Evolutionary conservation across 164 flowering plant genomes (phyloP).

Genomic region (Vitis labrusca): DNA sequence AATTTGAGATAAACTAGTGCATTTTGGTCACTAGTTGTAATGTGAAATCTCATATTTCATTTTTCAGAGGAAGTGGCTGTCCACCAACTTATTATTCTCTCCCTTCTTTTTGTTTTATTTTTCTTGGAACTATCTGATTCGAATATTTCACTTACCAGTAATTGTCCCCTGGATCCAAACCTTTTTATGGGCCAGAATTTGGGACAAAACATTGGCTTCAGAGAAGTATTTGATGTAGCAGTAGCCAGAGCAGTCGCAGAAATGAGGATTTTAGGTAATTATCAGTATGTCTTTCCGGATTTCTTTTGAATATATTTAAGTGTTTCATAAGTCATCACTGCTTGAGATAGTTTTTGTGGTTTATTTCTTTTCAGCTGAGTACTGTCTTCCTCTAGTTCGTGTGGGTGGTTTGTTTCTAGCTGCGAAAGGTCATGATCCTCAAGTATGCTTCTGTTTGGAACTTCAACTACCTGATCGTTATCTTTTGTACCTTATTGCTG

Average conservation of each 20-base stretch:
- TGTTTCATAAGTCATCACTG: not conserved
- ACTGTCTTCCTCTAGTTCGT: slow-evolving; percentile 87
- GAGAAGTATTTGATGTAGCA: slow-evolving; percentile 88
- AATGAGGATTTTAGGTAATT: slow-evolving; percentile 82
- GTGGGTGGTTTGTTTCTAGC: slow-evolving; percentile 96
- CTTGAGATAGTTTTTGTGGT: not conserved
- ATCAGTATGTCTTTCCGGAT: not conserved
- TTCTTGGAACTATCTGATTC: not conserved
- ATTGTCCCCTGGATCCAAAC: not conserved
- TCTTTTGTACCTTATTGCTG: not conserved
- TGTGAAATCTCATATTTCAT: not conserved
- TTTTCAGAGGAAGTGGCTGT: not conserved
- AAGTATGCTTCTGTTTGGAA: slow-evolving; percentile 33
- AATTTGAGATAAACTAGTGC: no score
- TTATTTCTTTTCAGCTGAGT: slow-evolving; percentile 62
- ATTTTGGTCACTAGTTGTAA: no score
- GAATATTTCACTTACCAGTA: not conserved
- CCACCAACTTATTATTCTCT: not conserved
- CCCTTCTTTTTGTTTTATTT: not conserved
- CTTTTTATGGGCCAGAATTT: slow-evolving; percentile 63
- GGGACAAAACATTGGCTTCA: slow-evolving; percentile 62
- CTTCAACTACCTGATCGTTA: not conserved
- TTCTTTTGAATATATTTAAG: not conserved
- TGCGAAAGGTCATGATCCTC: slow-evolving; percentile 93
- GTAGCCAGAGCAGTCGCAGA: slow-evolving; percentile 98